Base-by-base conservation (phyloP, 2,329 filamentous ascomycete species). In the Diaporthe ilicicola region DNA sequence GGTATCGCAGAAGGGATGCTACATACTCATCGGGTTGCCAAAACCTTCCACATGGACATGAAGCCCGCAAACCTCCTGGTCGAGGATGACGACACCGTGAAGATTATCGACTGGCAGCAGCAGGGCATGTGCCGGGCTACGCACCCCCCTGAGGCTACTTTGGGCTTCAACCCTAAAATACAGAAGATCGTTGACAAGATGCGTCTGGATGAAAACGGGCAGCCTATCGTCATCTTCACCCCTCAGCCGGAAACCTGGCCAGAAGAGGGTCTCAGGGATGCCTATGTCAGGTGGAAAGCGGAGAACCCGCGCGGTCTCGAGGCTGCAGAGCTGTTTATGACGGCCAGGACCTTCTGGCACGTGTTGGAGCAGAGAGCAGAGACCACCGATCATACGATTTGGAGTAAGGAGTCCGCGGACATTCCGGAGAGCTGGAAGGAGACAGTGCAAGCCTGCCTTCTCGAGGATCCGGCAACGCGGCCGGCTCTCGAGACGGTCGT, bases 81-180 rank as follows among this genome's bases (percentile, higher is more conserved):
- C 37, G 55, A 59, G 24, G 55, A 59, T n/a, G 55, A 44, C n/a
- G 37, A 29, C 15, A 59, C 37, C 8, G 37, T 59, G 2, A 59
- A 4, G 55, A 59, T 59, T 8, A 59, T 59, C 13, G 55, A 59
- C 37, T 59, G 55, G 55, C 55, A 59, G 37, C 55, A 59, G 37
- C 37, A 59, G 22, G 55, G 55, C 37, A 44, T 59, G 55, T 59
- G 55, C 55, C 37, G 55, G 3, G 55, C 55, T 1, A 59, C 55
- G 37, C 55, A 44, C 55, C 55, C 55, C 12, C 55, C 55, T 29
- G 37, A 59, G 55, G 55, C 55, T 12, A 59, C 37, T 2, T n/a
- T 59, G 37, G 34, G 55, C 3, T 29, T 13, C 24, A 44, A 29
- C 15, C 55, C 55, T 29, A 59, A 59, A 1, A 59, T 44, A 1